phyloP scores from a whole-genome alignment of 2,329 filamentous ascomycete genomes.

The Penicillium hordei region DNA sequence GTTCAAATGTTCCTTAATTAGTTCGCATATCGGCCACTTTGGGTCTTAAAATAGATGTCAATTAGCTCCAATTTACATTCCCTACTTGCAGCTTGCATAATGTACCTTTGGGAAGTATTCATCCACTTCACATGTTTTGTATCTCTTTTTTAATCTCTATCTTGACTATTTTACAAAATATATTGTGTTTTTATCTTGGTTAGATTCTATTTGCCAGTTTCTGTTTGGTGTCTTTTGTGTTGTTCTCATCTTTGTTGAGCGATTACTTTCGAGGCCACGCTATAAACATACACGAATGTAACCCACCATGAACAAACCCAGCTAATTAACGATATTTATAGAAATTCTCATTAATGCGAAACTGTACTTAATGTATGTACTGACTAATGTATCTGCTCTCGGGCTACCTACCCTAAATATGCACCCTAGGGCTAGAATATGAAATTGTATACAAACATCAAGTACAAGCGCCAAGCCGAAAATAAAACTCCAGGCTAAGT shows the following conservation, averaged over 20 bases:
- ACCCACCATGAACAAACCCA: background rate
- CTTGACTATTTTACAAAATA: no score
- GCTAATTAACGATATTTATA: slow-evolving; percentile 5
- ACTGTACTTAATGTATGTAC: background rate
- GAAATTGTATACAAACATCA: background rate
- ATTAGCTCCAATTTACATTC: slow-evolving; percentile 15
- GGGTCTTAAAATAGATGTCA: slow-evolving; percentile 21
- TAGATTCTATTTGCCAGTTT: no score
- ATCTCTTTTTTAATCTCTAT: background rate
- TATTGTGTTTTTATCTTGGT: no score
- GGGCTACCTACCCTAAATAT: background rate
- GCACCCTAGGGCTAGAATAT: background rate
- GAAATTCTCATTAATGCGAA: background rate
- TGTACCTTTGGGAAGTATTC: background rate
- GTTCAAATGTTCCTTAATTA: slow-evolving; percentile 21
- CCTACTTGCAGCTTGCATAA: background rate
- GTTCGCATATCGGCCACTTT: slow-evolving; percentile 4
- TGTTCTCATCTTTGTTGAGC: no score
- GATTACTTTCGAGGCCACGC: background rate
- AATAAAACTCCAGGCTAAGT: no score
- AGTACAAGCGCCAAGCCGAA: background rate
- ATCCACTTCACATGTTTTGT: background rate
- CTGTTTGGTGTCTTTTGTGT: no score
- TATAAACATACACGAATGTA: background rate
- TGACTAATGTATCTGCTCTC: background rate